Evolutionary conservation across 306 rosid species (phyloP).

Genomic region (Alnus rubra): DNA sequence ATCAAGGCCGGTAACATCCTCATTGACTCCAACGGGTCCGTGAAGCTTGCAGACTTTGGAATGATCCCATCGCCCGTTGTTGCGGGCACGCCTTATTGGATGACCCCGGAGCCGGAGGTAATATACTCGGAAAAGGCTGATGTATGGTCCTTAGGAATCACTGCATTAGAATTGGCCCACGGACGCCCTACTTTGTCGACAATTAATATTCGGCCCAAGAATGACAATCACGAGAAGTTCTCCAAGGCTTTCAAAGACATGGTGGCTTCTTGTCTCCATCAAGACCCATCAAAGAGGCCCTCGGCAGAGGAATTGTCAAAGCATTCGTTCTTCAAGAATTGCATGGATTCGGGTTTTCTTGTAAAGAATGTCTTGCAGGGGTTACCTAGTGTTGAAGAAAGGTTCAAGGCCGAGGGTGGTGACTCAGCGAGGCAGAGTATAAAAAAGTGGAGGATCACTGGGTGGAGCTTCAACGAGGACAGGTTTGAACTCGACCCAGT

Average conservation of each 20-base stretch:
- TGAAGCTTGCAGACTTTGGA: no score
- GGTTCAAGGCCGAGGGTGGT: conserved; percentile 36
- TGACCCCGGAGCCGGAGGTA: conserved; percentile 62
- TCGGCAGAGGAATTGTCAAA: no score
- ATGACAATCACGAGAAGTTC: conserved; percentile 35
- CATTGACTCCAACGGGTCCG: no score
- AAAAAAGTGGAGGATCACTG: conserved; percentile 50
- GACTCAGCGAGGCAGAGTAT: background rate
- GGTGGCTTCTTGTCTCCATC: no score
- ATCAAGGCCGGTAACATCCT: no score
- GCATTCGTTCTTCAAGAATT: conserved; percentile 34
- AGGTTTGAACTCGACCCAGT: conserved; percentile 54
- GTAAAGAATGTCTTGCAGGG: conserved; percentile 50
- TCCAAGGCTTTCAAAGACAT: conserved; percentile 34
- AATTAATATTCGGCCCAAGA: background rate
- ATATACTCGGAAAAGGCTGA: conserved; percentile 56
- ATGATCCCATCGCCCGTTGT: no score
- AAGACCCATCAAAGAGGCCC: no score
- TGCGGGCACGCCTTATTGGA: conserved; percentile 49
- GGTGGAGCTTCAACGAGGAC: conserved; percentile 73
- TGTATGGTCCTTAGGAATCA: conserved; percentile 72
- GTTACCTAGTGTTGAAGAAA: conserved; percentile 54
- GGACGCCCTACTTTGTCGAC: conserved; percentile 68
- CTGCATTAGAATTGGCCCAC: conserved; percentile 60
- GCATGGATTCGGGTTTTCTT: conserved; percentile 38